These are phyloP conservation scores for Pseudonectria foliicola DNA, from an alignment of 2,329 filamentous ascomycete genomes.

Conservation along the genomic window DNA sequence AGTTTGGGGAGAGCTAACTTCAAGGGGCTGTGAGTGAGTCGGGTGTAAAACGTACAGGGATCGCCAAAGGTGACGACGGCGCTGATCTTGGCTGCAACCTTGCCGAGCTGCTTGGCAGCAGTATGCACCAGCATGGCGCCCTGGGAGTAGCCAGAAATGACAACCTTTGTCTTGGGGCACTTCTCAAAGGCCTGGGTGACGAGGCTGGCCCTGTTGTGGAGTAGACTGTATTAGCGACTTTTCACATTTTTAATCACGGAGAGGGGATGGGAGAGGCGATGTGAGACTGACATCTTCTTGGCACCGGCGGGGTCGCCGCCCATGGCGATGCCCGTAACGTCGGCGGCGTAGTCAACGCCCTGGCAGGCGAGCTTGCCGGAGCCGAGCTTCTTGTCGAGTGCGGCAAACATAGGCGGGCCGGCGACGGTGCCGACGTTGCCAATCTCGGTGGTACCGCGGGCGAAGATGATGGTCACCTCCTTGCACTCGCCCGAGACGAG, in stretches of 20 bases:
- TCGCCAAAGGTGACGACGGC: slow-evolving; percentile 26
- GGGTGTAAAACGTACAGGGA: slow-evolving; percentile 19
- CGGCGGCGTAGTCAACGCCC: slow-evolving; percentile 46
- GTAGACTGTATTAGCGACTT: slow-evolving; percentile 1
- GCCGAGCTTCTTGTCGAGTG: slow-evolving; percentile 34
- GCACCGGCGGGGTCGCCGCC: slow-evolving; percentile 39
- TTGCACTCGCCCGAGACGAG: slow-evolving; percentile 19
- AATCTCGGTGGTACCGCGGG: slow-evolving; percentile 46
- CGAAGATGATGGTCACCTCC: slow-evolving; percentile 45
- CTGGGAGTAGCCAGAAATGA: slow-evolving; percentile 41
- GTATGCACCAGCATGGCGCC: slow-evolving; percentile 35
- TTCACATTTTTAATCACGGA: background rate
- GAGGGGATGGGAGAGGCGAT: background rate
- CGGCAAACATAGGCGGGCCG: slow-evolving; percentile 44
- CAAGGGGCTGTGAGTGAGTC: too few relatives aligned
- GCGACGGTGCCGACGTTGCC: slow-evolving; percentile 44
- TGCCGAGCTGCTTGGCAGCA: slow-evolving; percentile 33
- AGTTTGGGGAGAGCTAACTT: too few relatives aligned
- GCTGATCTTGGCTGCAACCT: slow-evolving; percentile 19
- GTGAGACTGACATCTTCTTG: slow-evolving; percentile 36
- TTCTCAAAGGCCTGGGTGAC: slow-evolving; percentile 27
- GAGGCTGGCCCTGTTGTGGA: slow-evolving; percentile 14
- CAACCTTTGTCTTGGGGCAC: slow-evolving; percentile 39
- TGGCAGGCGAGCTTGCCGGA: slow-evolving; percentile 41
- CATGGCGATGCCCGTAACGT: slow-evolving; percentile 35